Base-by-base conservation (phyloP, 2,329 filamentous ascomycete species). In the Fusarium camptoceras region DNA sequence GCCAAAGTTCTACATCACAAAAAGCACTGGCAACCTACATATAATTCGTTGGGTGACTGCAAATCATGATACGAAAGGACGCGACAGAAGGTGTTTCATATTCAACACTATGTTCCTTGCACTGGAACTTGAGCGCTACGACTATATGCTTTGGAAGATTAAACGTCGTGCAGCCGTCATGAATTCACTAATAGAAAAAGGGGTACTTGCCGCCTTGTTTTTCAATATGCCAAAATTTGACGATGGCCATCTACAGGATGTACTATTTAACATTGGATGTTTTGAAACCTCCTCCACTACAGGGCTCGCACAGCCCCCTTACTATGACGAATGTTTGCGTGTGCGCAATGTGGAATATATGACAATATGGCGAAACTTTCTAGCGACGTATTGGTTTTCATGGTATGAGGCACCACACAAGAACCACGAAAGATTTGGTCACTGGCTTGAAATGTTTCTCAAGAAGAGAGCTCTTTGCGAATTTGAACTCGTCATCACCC, bases 311-410 rank as follows among this genome's bases (percentile, higher is more conserved):
- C 16, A 4, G 0, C 5, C 18, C 8, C 15, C 8, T 1, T 34
- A 16, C 8, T 0, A 9, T 34, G 0, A 9, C 5, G 2, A 5
- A 18, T 2, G 1, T 34, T 1, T 18, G 5, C 31, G 3, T 6
- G 31, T 18, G 8, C 16, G 0, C 16, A 34, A 37, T 37, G 3
- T 37, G 31, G 31, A 37, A 0, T 11, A 3, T 2, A 0, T 37
- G 31, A 37, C 31, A 1, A 11, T 37, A 37, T 37, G 16, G 16
- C 16, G 31, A 5, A 5, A 34, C 8, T 34, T 34, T 5, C 5
- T 34, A 6, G 31, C 31, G 5, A 8, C 0, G 8, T 2, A 2
- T 18, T 34, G 30, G 30, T 8, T 16, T 8, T 1, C 0, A 0
- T 34, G 31, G 31, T 34, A 18, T 34, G 8, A 2, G 1, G 15